Percentiles rank a stretch among this genome's conserved stretches.
Conservation (phyloP, 192 early-diverging fungal species). For the Geranomyces variabilis region DNA sequence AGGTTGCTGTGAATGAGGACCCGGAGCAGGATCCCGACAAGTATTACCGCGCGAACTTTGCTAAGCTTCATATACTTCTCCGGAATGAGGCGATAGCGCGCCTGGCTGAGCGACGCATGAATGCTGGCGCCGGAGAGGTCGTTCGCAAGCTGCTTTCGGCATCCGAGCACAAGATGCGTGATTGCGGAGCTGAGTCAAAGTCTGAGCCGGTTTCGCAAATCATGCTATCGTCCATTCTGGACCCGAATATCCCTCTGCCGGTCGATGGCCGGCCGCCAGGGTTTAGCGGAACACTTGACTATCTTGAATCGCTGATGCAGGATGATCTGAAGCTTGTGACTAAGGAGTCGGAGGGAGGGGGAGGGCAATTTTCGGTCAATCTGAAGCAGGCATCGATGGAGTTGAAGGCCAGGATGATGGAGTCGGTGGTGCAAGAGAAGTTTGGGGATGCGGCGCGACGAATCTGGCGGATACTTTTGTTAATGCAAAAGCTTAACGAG, state of each 20-base stretch:
- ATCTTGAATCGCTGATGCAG: slow-evolving; percentile 40
- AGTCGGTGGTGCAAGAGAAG: slow-evolving; percentile 41
- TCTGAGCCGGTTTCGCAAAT: slow-evolving; percentile 26
- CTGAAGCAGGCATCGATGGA: slow-evolving; percentile 14
- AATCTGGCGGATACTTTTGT: slow-evolving; percentile 46
- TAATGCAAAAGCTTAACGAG: slow-evolving; percentile 48
- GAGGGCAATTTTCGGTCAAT: slow-evolving; percentile 41
- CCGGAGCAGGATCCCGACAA: slow-evolving; percentile 20
- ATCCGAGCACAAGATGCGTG: slow-evolving; percentile 32
- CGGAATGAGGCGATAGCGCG: slow-evolving; percentile 33
- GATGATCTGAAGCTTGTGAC: slow-evolving; percentile 40
- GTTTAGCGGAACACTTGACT: slow-evolving; percentile 34
- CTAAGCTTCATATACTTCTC: slow-evolving; percentile 35
- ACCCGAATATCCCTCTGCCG: neutral
- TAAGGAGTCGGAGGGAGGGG: slow-evolving; percentile 45
- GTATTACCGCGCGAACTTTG: slow-evolving; percentile 34
- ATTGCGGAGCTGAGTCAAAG: slow-evolving; percentile 37
- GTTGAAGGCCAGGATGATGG: slow-evolving; percentile 33
- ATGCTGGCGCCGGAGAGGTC: slow-evolving; percentile 36
- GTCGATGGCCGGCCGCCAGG: slow-evolving; percentile 24
- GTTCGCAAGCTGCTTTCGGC: slow-evolving; percentile 30
- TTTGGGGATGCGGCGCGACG: slow-evolving; percentile 42
- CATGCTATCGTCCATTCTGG: slow-evolving; percentile 18
- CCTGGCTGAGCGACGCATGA: slow-evolving; percentile 39
- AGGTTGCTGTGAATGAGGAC: slow-evolving; percentile 3